These are phyloP conservation scores for Debaryomyces castellii DNA, from an alignment of 805 yeast species.

Conservation along the genomic window DNA sequence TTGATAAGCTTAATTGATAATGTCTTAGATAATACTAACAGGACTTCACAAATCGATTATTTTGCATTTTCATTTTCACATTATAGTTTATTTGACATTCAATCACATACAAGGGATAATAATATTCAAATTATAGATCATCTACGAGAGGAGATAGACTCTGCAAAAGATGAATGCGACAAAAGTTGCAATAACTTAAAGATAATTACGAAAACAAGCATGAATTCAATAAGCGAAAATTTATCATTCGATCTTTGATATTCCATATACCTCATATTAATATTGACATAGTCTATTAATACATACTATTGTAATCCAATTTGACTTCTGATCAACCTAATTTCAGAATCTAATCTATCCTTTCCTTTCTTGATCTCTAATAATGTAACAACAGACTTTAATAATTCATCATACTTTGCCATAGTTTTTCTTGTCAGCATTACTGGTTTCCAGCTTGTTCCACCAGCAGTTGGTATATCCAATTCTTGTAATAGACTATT, in stretches of 20 bases:
- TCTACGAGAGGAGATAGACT: background rate
- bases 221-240: background rate
- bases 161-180: background rate
- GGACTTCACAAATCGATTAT: background rate
- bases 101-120: slow-evolving; percentile 3
- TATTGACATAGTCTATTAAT: background rate
- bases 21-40: background rate
- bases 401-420: slow-evolving; percentile 71
- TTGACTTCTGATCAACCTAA: slow-evolving; percentile 42
- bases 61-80: slow-evolving; percentile 5
- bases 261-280: slow-evolving; percentile 5
- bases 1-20: slow-evolving; percentile 6
- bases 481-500: slow-evolving; percentile 73
- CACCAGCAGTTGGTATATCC: slow-evolving; percentile 62
- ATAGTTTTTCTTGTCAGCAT: slow-evolving; percentile 84
- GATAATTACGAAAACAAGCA: background rate
- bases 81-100: slow-evolving; percentile 6
- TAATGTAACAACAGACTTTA: slow-evolving; percentile 66
- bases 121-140: background rate
- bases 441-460: slow-evolving; percentile 63
- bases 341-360: slow-evolving; percentile 85
- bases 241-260: slow-evolving; percentile 4
- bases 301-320: slow-evolving; percentile 25
- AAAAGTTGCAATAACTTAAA: background rate
- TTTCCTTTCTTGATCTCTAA: slow-evolving; percentile 83